Conservation (phyloP, 768 basidiomycete species). For the Termitomyces sp. region DNA sequence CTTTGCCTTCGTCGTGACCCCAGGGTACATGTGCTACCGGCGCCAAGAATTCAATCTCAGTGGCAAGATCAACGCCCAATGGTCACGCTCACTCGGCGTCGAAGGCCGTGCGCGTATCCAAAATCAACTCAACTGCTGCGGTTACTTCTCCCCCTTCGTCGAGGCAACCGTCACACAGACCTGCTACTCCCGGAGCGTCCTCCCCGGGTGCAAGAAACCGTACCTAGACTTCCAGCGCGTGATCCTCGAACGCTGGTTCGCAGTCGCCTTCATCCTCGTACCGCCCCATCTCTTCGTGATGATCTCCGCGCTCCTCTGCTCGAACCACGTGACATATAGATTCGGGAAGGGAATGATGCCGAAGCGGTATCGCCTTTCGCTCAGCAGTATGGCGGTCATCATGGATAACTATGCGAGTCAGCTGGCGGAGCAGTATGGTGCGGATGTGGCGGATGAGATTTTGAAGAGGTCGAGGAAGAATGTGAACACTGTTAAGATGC, state of each 20-base stretch:
- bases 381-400: constrained; percentile 72
- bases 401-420: constrained; percentile 81
- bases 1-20: constrained; percentile 68
- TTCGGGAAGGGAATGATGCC: constrained; percentile 92
- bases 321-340: constrained; percentile 81
- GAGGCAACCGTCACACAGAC: constrained; percentile 73
- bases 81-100: constrained; percentile 62
- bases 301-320: constrained; percentile 62
- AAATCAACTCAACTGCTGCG: constrained; percentile 73
- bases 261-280: constrained; percentile 60
- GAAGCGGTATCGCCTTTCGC: constrained; percentile 71
- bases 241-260: constrained; percentile 64
- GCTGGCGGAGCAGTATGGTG: constrained; percentile 67
- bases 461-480: constrained; percentile 50
- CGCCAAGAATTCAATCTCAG: constrained; percentile 56
- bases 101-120: constrained; percentile 64
- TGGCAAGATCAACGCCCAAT: constrained; percentile 75
- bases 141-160: constrained; percentile 77
- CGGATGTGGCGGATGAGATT: constrained; percentile 54
- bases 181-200: constrained; percentile 67
- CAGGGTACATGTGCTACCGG: constrained; percentile 81
- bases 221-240: constrained; percentile 57
- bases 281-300: constrained; percentile 67
- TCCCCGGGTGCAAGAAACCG: constrained; percentile 73
- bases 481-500: constrained; percentile 29